Conservation (phyloP, 2,329 filamentous ascomycete genomes). For the Colletotrichum aenigma region DNA sequence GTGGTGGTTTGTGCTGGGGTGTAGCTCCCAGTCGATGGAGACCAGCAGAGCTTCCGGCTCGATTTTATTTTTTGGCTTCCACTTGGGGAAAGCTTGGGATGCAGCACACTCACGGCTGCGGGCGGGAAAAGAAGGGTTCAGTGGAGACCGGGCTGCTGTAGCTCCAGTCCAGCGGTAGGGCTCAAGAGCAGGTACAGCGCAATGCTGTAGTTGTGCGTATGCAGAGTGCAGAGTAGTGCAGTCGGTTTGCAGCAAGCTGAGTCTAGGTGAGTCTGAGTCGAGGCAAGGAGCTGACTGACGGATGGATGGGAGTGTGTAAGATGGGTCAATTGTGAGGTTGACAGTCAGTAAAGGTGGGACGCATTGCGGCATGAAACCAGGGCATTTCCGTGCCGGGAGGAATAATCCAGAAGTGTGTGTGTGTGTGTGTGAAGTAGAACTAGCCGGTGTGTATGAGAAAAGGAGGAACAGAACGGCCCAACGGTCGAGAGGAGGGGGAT, state of each 20-base stretch:
- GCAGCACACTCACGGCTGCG: background rate
- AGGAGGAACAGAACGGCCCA: background rate
- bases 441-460: background rate
- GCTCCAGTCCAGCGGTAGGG: slow-evolving; percentile 11
- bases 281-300: background rate
- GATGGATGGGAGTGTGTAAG: background rate
- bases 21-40: background rate
- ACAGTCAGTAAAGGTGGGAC: background rate
- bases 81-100: slow-evolving; percentile 14
- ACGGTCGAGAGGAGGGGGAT: background rate
- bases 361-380: background rate
- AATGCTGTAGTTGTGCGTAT: background rate
- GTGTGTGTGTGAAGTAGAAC: background rate
- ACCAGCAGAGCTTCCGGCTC: background rate
- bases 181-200: background rate
- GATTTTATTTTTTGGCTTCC: background rate
- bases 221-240: background rate
- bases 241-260: background rate
- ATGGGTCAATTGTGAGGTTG: background rate
- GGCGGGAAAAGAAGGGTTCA: background rate
- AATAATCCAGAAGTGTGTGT: background rate
- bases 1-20: background rate
- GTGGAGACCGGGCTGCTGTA: slow-evolving; percentile 7
- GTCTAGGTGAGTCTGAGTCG: background rate
- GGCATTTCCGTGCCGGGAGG: background rate